Conservation (phyloP, 768 basidiomycete species). For the Mycena metata region DNA sequence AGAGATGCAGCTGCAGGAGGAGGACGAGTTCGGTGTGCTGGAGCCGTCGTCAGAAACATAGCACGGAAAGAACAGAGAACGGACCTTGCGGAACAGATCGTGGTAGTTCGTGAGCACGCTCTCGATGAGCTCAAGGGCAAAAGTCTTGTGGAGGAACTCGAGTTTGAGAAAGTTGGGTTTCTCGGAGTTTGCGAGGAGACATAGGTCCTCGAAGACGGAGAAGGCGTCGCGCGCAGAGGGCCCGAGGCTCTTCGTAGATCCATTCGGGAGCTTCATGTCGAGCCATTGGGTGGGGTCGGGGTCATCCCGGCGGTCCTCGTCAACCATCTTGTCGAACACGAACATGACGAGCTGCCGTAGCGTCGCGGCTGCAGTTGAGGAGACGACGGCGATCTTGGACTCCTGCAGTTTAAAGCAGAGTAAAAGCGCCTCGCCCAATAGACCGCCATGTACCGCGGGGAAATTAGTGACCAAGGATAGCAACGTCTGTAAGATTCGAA, state of each 20-base stretch:
- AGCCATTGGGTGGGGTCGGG: conserved; percentile 48
- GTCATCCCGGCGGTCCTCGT: conserved; percentile 72
- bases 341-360: conserved; percentile 98
- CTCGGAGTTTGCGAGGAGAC: conserved; percentile 87
- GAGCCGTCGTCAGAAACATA: not conserved
- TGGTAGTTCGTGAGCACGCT: conserved; percentile 96
- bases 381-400: conserved; percentile 95
- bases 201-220: conserved; percentile 92
- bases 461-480: conserved; percentile 93
- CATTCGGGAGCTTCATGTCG: conserved; percentile 77
- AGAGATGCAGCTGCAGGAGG: conserved; percentile 91
- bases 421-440: conserved; percentile 90
- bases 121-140: conserved; percentile 96
- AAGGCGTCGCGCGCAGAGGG: conserved; percentile 89
- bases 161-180: conserved; percentile 87
- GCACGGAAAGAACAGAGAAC: conserved; percentile 31
- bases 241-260: conserved; percentile 69
- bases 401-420: conserved; percentile 97
- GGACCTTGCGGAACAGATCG: conserved; percentile 84
- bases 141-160: conserved; percentile 89
- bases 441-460: conserved; percentile 79
- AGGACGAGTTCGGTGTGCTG: conserved; percentile 88
- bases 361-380: conserved; percentile 96
- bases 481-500: conserved; percentile 92
- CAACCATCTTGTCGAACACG: conserved; percentile 93